Base-by-base conservation (phyloP, 305 asterid genomes). In the Solanum hybrid region DNA sequence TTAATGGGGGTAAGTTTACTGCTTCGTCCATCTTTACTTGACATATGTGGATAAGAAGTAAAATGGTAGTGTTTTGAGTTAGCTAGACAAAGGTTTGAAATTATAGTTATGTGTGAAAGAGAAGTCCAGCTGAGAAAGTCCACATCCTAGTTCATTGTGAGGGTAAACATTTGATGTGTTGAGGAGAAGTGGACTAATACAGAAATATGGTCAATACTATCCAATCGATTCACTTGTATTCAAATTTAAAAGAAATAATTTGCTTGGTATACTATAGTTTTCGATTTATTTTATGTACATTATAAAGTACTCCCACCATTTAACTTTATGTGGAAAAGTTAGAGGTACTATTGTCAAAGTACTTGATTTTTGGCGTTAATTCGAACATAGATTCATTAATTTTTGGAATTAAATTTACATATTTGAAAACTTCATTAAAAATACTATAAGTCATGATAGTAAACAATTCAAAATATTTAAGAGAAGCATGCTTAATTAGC, bases 1-100 rank as follows among this genome's bases (percentile, higher is more conserved):
- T 92, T 97, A 86, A 97, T 97, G 98, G 99, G 99, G 95, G 99
- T 96, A 95, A 89, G 89, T 82, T 81, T 32, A 82, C 40, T 85
- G 42, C 76, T 45, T 56, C 32, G 76, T 19, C 42, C 87, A 31
- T 85, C 87, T 31, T 31, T 51, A 31, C 87, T 60, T 51, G 76
- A 85, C 76, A 51, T 31, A 85, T 85, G 15, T 42, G 87, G 40
- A 19, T 22, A 84, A 84, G 5, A 24, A 51, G 87, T 84, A 45
- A 85, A 19, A 22, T 85, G 87, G 45, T 31, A 56, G 76, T 51
- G 73, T 31, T 29, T 85, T 31, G 87, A 56, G 76, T 51, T 85
- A 51, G 87, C 87, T 51, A 31, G 76, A 19, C 42, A 85, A 31
- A 38, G 66, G 32, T 29, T 51, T 51, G 87, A 84, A 84, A 29